Base-by-base conservation (phyloP, 805 yeast genomes). In the Yarrowia phangngaensis region DNA sequence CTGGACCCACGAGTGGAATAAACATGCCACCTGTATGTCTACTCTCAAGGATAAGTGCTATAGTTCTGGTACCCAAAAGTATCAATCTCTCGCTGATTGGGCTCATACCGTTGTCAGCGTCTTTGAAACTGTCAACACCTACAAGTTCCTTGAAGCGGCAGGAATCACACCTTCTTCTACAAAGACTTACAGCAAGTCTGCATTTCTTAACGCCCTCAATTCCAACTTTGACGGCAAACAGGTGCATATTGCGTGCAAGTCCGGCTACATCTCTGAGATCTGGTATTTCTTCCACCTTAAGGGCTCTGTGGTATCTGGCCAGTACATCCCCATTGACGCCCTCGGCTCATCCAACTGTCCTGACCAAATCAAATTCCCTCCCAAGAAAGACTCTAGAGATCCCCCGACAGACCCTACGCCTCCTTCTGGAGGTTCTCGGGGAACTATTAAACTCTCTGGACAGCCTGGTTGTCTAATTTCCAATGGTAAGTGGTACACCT, bases 1-100 rank as follows among this genome's bases (percentile, higher is more conserved):
- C 43, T 89, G 97, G 97, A 72, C 75, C 26, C 96, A 89, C 65
- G 97, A 89, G 65, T 89, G 76, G 72, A 88, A 89, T 69, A 89
- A 89, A 63, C 97, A 89, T 62, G 97, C 89, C 17, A 87, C 95
- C 8, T 89, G 97, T 66, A 80, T 88, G 73, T 76, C 80, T 38
- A 87, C 96, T 1, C 69, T 89, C 35, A 76, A 73, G 50, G 84
- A 92, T 3, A 56, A 64, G 4, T 89, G 97, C 64, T 88, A 87
- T 64, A 23, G 53, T 13, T 40, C 48, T 6, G 56, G 53, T 17
- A 59, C 63, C 11, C 48, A 57, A 29, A 47, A 56, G 48, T 52
- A 64, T 52, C 62, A 63, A 57, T 60, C 70, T 45, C 88, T 84
- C 20, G 79, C 77, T 51, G 94, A 87, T 62, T 87, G 79, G 65